Percentiles rank a stretch among this genome's conserved stretches.
phyloP scores from a whole-genome alignment of 306 rosid species.

The Senna tora region DNA sequence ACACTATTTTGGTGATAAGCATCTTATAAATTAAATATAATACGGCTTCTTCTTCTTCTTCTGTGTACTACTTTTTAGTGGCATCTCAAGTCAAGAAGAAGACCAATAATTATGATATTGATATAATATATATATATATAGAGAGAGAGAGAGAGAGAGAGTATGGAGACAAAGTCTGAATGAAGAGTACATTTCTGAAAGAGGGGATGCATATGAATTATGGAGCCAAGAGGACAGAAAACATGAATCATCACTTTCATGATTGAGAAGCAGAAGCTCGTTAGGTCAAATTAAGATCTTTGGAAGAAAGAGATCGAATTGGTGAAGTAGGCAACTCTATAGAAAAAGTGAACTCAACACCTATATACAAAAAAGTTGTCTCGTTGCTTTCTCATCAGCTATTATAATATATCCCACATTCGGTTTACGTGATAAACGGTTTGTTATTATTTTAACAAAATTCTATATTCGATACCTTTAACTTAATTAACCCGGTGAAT shows the following conservation, averaged over 20 bases:
- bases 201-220: not conserved
- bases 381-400: slow-evolving; percentile 49
- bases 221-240: not conserved
- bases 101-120: too few relatives aligned
- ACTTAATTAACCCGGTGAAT: too few relatives aligned
- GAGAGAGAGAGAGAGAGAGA: not conserved
- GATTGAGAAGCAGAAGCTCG: slow-evolving; percentile 24
- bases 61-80: too few relatives aligned
- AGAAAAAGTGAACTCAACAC: not conserved
- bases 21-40: too few relatives aligned
- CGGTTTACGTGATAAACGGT: too few relatives aligned
- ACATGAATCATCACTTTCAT: slow-evolving; percentile 53
- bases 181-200: slow-evolving; percentile 37
- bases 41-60: too few relatives aligned
- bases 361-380: slow-evolving; percentile 29
- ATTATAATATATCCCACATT: too few relatives aligned
- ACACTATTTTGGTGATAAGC: too few relatives aligned
- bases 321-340: not conserved
- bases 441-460: too few relatives aligned
- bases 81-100: too few relatives aligned
- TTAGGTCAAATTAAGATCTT: slow-evolving; percentile 10
- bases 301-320: not conserved
- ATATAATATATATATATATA: too few relatives aligned
- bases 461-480: too few relatives aligned
- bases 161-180: slow-evolving; percentile 3